Evolutionary conservation across 768 basidiomycete genomes (phyloP).

Genomic region (Tricholoma sp.): DNA sequence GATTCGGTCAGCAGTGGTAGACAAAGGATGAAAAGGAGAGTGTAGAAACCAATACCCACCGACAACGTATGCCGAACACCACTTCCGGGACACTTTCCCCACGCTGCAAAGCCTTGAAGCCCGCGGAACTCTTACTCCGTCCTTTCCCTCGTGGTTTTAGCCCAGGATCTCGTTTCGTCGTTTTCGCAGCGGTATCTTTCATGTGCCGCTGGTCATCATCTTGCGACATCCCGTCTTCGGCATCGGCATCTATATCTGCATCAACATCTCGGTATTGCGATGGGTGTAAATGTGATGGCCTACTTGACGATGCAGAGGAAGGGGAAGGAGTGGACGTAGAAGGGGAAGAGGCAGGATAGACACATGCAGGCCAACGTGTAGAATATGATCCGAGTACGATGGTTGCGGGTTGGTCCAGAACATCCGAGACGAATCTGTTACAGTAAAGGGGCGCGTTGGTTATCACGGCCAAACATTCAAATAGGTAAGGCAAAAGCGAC

Average conservation of each 20-base stretch:
- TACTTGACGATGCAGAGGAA: background rate
- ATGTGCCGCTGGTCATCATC: background rate
- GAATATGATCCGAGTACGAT: constrained; percentile 52
- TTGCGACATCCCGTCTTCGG: background rate
- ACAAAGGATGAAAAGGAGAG: background rate
- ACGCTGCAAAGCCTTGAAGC: background rate
- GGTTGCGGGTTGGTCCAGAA: constrained; percentile 56
- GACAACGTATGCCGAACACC: constrained; percentile 56
- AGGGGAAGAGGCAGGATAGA: background rate
- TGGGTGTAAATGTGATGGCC: background rate
- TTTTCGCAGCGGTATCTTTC: too few species aligned
- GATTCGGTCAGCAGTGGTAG: background rate
- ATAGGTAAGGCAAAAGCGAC: constrained; percentile 22
- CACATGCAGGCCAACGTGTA: constrained; percentile 52
- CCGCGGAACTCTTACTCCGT: background rate
- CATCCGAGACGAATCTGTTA: constrained; percentile 64
- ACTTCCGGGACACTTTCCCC: constrained; percentile 10
- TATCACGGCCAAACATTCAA: background rate
- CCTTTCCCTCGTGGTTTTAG: background rate
- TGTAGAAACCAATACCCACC: constrained; percentile 34
- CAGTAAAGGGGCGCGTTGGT: background rate
- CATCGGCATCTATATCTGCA: background rate
- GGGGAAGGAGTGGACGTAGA: background rate
- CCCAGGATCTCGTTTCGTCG: too few species aligned
- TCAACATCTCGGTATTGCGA: background rate